Percentiles rank a stretch among this genome's conserved stretches.
These are phyloP conservation scores for Phialophora tarda DNA, from an alignment of 2,329 filamentous ascomycete species.

Conservation along the genomic window DNA sequence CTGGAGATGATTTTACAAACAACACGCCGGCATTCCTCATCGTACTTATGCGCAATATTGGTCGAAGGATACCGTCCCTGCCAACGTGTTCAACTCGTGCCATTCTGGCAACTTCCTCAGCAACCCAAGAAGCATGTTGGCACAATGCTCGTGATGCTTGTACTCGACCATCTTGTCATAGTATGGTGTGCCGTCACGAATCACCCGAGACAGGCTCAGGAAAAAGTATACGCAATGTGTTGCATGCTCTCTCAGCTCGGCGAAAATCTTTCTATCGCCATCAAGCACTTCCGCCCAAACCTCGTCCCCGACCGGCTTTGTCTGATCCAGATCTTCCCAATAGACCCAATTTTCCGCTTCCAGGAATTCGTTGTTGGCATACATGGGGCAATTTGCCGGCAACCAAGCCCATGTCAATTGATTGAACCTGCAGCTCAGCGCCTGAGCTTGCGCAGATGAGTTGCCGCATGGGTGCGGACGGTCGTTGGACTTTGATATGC, in stretches of 20 bases:
- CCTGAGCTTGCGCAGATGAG: conserved; percentile 8
- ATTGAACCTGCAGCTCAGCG: conserved; percentile 14
- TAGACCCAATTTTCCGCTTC: conserved; percentile 12
- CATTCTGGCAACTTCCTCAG: conserved; percentile 14
- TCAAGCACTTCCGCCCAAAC: conserved; percentile 17
- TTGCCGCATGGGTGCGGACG: conserved; percentile 11
- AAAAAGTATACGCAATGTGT: conserved; percentile 15
- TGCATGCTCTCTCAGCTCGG: conserved; percentile 15
- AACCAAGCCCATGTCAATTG: conserved; percentile 15
- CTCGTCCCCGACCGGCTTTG: conserved; percentile 12
- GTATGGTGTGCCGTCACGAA: conserved; percentile 13
- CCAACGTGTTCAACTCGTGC: conserved; percentile 18
- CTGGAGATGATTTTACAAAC: not conserved
- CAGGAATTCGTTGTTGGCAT: conserved; percentile 9
- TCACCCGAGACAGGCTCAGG: conserved; percentile 9
- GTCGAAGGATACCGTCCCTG: conserved; percentile 16
- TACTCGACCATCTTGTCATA: conserved; percentile 16
- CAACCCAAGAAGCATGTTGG: conserved; percentile 9
- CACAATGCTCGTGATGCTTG: conserved; percentile 14
- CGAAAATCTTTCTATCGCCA: conserved; percentile 12
- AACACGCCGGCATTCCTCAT: not conserved
- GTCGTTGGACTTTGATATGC: conserved; percentile 10
- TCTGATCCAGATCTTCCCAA: conserved; percentile 16
- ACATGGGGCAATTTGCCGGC: conserved; percentile 10
- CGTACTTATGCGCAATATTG: conserved; percentile 11